Evolutionary conservation across 1,284 basidiomycete species (phyloP), one percentile per base, ranked within the genome.

Genomic region (Leccinum ambiguum): DNA sequence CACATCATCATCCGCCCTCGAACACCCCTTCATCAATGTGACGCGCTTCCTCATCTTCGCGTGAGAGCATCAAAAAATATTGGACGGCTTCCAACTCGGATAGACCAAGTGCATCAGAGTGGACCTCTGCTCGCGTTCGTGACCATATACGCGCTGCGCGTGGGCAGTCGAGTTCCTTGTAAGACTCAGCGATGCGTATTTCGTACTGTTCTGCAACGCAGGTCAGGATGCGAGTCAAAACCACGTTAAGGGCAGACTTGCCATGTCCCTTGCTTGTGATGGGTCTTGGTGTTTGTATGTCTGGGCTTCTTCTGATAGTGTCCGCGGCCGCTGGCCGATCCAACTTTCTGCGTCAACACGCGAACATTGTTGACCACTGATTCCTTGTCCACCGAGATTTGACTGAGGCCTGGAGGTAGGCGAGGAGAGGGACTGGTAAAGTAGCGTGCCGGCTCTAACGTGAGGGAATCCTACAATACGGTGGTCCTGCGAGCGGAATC

Each of bases 31-130:
- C 84, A 30, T 86, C 83, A 26, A 63, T 4, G 5, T 60, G 66
- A 53, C 68, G 69, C 70, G 68, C 73, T 64, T 81, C 79, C 26
- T 86, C 86, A 72, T 94, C 91, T 48, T 96, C 93, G 6, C 90
- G 86, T 67, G 91, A 93, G 65, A 96, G 83, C 92, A 96, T 94
- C 63, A 96, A 75, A 0, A 89, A 84, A 71, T 96, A 95, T 69
- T 93, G 90, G 21, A 96, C 79, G 1, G 91, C 92, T 71, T 93
- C 93, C 9, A 79, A 78, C 71, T 96, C 93, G 68, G 82, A 88
- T 59, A 96, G 77, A 1, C 92, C 92, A 11, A 95, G 81, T 16
- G 79, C 78, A 23, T 85, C 81, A 92, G 75, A 9, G 82, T 82
- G 3, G 79, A 79, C 16, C 78, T 77, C 68, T 92, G 89, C 66